Conservation (phyloP, 768 basidiomycete genomes). For the Phanerochaete carnosa region DNA sequence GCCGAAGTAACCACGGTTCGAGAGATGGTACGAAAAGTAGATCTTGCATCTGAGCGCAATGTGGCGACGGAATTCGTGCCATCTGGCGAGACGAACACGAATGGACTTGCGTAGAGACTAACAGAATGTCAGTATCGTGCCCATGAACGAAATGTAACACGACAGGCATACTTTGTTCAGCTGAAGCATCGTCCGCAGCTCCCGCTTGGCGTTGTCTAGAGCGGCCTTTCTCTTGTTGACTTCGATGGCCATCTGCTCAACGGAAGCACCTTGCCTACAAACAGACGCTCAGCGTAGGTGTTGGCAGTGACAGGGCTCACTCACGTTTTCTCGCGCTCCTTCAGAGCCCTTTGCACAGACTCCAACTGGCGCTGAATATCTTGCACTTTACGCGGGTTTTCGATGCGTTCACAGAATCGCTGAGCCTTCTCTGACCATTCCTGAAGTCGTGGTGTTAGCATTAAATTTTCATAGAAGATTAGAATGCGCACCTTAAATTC, state of each 20-base stretch:
- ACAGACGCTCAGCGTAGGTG: slow-evolving; percentile 1
- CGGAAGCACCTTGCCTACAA: slow-evolving; percentile 66
- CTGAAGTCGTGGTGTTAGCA: not conserved
- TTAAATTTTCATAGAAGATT: not conserved
- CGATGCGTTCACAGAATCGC: slow-evolving; percentile 55
- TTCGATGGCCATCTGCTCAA: slow-evolving; percentile 74
- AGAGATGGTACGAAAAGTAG: slow-evolving; percentile 79
- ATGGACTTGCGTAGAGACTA: slow-evolving; percentile 58
- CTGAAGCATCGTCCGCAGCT: slow-evolving; percentile 57
- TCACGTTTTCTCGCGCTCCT: slow-evolving; percentile 63
- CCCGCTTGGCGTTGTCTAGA: slow-evolving; percentile 55
- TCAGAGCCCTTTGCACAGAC: slow-evolving; percentile 59
- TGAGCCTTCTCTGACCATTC: slow-evolving; percentile 42
- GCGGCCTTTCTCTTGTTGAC: slow-evolving; percentile 61
- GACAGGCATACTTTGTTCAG: slow-evolving; percentile 59
- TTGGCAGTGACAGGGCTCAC: slow-evolving; percentile 11
- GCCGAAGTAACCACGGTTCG: slow-evolving; percentile 85
- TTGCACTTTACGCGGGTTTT: slow-evolving; percentile 54
- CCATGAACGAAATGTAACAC: not conserved
- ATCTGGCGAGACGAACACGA: slow-evolving; percentile 59
- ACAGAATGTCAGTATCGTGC: not conserved
- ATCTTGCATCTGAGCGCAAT: slow-evolving; percentile 86
- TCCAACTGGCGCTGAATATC: slow-evolving; percentile 60
- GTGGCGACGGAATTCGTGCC: slow-evolving; percentile 86
- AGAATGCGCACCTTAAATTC: slow-evolving; percentile 54